Percentiles rank a stretch among this genome's conserved stretches.
These are phyloP conservation scores for Trypanosoma grayi DNA, from an alignment of 208 protist species.

Conservation along the genomic window DNA sequence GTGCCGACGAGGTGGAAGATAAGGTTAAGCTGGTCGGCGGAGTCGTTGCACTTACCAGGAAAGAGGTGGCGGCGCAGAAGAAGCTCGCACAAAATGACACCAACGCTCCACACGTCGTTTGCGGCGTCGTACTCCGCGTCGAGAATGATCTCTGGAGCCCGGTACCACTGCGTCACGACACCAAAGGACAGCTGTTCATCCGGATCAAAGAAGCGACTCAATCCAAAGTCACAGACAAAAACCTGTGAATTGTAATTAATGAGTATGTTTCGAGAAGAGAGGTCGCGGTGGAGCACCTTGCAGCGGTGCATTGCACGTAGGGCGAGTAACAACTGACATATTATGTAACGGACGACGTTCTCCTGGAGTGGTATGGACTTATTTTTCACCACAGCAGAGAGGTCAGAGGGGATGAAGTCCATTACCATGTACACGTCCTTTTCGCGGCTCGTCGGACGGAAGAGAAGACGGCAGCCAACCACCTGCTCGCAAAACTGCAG, in stretches of 20 bases:
- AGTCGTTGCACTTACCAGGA: conserved; percentile 91
- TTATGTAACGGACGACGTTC: conserved; percentile 82
- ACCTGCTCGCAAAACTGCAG: conserved; percentile 89
- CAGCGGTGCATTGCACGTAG: conserved; percentile 87
- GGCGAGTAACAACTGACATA: conserved; percentile 83
- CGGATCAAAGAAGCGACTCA: conserved; percentile 91
- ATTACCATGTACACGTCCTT: conserved; percentile 93
- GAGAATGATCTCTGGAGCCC: conserved; percentile 91
- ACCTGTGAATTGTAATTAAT: conserved; percentile 84
- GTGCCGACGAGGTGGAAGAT: conserved; percentile 95
- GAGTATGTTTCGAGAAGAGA: conserved; percentile 91
- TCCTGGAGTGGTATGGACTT: conserved; percentile 71
- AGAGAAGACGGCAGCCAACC: conserved; percentile 82
- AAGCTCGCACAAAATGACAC: conserved; percentile 91
- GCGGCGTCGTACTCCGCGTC: conserved; percentile 83
- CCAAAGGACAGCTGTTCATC: conserved; percentile 90
- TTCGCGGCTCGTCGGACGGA: conserved; percentile 82
- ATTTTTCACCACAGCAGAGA: conserved; percentile 83
- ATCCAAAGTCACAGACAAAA: conserved; percentile 91
- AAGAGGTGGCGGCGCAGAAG: conserved; percentile 89
- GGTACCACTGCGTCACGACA: conserved; percentile 92
- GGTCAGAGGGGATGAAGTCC: conserved; percentile 86
- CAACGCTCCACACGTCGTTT: conserved; percentile 89
- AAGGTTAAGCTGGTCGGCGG: conserved; percentile 92
- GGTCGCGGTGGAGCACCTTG: conserved; percentile 82